These are phyloP conservation scores for Lophiostoma macrostomum DNA, from an alignment of 495 filamentous ascomycete genomes.

Conservation along the genomic window DNA sequence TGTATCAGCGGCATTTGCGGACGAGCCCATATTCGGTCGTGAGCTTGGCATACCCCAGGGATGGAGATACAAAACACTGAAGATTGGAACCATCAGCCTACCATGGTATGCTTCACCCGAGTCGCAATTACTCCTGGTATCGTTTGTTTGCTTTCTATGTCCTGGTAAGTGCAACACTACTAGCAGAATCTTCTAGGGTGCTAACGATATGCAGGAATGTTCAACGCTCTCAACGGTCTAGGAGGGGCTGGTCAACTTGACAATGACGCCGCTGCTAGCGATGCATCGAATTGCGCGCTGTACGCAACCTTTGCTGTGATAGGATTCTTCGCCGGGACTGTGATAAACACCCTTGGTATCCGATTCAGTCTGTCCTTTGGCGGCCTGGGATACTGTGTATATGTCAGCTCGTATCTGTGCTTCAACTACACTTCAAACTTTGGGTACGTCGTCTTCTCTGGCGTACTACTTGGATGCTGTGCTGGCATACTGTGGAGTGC, in stretches of 20 bases:
- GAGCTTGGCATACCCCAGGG: slow-evolving; percentile 34
- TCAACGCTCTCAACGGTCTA: slow-evolving; percentile 47
- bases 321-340: slow-evolving; percentile 53
- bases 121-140: slow-evolving; percentile 68
- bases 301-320: slow-evolving; percentile 50
- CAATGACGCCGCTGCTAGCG: slow-evolving; percentile 39
- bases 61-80: slow-evolving; percentile 47
- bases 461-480: slow-evolving; percentile 63
- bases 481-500: slow-evolving; percentile 87
- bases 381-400: slow-evolving; percentile 82
- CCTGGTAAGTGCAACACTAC: slow-evolving; percentile 43
- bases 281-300: slow-evolving; percentile 39
- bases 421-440: slow-evolving; percentile 71
- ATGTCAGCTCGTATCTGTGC: slow-evolving; percentile 70
- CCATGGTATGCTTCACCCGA: slow-evolving; percentile 74
- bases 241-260: slow-evolving; percentile 51
- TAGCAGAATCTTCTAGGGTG: background rate
- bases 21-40: slow-evolving; percentile 5
- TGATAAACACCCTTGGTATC: slow-evolving; percentile 70
- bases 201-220: slow-evolving; percentile 47
- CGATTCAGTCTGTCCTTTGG: slow-evolving; percentile 69
- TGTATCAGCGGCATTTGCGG: too few relatives aligned
- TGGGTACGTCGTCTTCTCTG: slow-evolving; percentile 57
- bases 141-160: slow-evolving; percentile 83
- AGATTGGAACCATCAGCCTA: slow-evolving; percentile 53